A percentile compares a stretch with the other conserved stretches of the same genome.
These are phyloP conservation scores for Penicillium occitanis DNA, from an alignment of 2,329 filamentous ascomycete genomes.

Conservation along the genomic window DNA sequence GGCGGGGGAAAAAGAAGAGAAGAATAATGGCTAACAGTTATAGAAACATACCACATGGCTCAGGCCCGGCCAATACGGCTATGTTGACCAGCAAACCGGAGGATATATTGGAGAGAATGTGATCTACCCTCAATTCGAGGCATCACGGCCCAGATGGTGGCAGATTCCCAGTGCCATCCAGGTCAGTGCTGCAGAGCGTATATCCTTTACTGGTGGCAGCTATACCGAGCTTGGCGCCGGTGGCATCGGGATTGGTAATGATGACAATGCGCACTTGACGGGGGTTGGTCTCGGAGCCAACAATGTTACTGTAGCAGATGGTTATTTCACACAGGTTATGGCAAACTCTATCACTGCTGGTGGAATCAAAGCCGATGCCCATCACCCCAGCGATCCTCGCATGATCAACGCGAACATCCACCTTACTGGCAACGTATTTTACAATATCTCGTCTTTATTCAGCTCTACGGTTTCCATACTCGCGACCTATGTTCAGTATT, in stretches of 20 bases:
- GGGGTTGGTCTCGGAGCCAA: conserved; percentile 1
- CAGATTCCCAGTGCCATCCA: conserved; percentile 2
- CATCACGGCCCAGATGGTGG: neutral
- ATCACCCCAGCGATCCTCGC: conserved; percentile 3
- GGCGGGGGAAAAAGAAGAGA: neutral
- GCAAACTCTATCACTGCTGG: conserved; percentile 8
- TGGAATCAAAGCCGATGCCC: conserved; percentile 2
- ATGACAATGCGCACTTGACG: conserved; percentile 1
- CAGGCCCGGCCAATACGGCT: neutral
- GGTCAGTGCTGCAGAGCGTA: conserved; percentile 8
- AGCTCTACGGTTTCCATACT: neutral
- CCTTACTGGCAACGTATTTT: neutral
- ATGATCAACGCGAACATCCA: conserved; percentile 1
- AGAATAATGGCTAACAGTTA: neutral
- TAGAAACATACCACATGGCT: neutral
- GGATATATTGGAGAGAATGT: conserved; percentile 1
- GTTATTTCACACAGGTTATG: conserved; percentile 7
- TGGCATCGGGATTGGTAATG: conserved; percentile 7
- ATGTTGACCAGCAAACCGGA: neutral
- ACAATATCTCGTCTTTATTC: neutral
- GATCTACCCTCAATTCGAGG: conserved; percentile 2
- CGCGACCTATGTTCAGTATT: neutral
- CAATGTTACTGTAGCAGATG: neutral
- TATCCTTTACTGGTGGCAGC: neutral
- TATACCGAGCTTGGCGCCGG: conserved; percentile 1